phyloP scores from a whole-genome alignment of 1,139 yeast genomes.

The Meyerozyma sp. region DNA sequence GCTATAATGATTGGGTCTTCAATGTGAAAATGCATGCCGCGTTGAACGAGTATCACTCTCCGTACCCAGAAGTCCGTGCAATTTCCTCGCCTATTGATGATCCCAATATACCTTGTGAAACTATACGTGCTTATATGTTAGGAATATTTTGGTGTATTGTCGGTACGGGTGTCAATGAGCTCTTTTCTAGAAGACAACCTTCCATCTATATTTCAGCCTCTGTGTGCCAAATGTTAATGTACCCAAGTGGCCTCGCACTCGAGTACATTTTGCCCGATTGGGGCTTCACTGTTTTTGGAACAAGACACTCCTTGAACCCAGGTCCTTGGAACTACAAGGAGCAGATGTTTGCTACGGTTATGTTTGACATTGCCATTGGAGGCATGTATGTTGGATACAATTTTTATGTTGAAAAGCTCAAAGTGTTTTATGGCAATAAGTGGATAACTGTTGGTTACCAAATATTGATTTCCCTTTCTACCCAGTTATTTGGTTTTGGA shows the following conservation, averaged over 20 bases:
- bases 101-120: constrained; percentile 11
- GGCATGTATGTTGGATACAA: neutral
- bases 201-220: constrained; percentile 16
- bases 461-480: constrained; percentile 6
- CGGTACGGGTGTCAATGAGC: constrained; percentile 18
- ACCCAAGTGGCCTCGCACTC: constrained; percentile 12
- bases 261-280: neutral
- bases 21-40: neutral
- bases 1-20: neutral
- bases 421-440: constrained; percentile 15
- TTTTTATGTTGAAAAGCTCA: constrained; percentile 6
- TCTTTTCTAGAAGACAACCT: constrained; percentile 20
- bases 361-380: constrained; percentile 11
- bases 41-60: constrained; percentile 10
- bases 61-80: constrained; percentile 19
- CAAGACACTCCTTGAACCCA: constrained; percentile 28
- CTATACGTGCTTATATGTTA: constrained; percentile 14
- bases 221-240: constrained; percentile 16
- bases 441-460: constrained; percentile 10
- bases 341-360: constrained; percentile 6
- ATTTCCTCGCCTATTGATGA: constrained; percentile 11
- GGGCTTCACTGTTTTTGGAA: constrained; percentile 10
- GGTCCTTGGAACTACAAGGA: constrained; percentile 13
- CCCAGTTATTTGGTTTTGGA: constrained; percentile 19
- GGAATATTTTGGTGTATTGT: constrained; percentile 14